phyloP scores from a whole-genome alignment of 2,329 filamentous ascomycete species.

The Chalara sp. region DNA sequence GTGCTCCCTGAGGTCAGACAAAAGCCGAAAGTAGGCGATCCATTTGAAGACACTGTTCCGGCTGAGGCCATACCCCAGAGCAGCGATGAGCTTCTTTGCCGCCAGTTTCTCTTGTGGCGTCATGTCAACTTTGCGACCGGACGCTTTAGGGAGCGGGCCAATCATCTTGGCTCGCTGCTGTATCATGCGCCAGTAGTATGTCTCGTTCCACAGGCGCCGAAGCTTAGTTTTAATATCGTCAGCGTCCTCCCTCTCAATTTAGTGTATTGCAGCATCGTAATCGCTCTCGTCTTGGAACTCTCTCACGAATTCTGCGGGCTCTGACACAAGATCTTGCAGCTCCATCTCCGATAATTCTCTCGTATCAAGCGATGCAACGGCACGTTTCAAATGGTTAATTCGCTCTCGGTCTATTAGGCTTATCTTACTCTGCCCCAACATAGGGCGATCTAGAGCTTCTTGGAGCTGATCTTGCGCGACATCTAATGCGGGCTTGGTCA shows the following conservation, averaged over 20 bases:
- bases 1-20: constrained; percentile 9
- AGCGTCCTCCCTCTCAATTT: constrained; percentile 12
- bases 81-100: constrained; percentile 9
- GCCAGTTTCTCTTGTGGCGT: constrained; percentile 11
- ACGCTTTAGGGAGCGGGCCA: constrained; percentile 9
- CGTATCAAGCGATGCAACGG: constrained; percentile 5
- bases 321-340: constrained; percentile 7
- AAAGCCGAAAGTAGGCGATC: constrained; percentile 12
- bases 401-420: constrained; percentile 2
- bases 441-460: constrained; percentile 2
- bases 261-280: constrained; percentile 6
- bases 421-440: constrained; percentile 1
- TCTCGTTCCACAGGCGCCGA: constrained; percentile 11
- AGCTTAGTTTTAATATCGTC: constrained; percentile 5
- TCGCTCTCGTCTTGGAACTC: constrained; percentile 14
- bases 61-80: constrained; percentile 5
- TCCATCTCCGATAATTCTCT: constrained; percentile 8
- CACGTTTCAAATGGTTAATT: neutral
- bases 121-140: neutral
- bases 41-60: constrained; percentile 13
- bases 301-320: constrained; percentile 10
- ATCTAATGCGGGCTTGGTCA: constrained; percentile 4
- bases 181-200: constrained; percentile 16
- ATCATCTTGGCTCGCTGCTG: constrained; percentile 13
- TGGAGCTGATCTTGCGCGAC: constrained; percentile 4